Conservation (phyloP, 2,329 filamentous ascomycete species). For the Scedosporium apiospermum region DNA sequence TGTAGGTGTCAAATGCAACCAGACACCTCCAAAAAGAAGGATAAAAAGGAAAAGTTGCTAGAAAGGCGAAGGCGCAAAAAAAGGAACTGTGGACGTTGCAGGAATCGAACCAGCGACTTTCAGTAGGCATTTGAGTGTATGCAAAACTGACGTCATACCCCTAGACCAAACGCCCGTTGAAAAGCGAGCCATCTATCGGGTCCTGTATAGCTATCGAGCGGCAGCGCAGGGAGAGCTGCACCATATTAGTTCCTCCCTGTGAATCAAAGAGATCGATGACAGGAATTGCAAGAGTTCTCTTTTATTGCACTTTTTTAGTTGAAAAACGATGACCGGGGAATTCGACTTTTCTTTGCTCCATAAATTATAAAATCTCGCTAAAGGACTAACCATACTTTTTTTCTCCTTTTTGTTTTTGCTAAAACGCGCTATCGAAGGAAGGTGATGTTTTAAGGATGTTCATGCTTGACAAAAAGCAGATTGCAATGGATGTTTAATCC, state of each 20-base stretch:
- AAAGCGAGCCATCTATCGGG: not conserved
- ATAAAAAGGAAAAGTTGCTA: not conserved
- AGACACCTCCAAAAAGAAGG: not conserved
- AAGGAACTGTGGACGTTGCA: constrained; percentile 4
- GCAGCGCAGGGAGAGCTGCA: not conserved
- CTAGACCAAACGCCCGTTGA: constrained; percentile 8
- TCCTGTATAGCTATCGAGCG: not conserved
- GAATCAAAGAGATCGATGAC: not conserved
- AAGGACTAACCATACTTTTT: no score
- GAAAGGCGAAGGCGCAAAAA: not conserved
- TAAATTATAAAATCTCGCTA: no score
- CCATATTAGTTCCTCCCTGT: not conserved
- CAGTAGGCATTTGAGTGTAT: constrained; percentile 5
- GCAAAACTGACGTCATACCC: constrained; percentile 9
- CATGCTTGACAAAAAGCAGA: no score
- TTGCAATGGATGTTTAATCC: no score
- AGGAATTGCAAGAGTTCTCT: no score
- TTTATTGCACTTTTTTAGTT: no score
- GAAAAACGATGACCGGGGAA: no score
- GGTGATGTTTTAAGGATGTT: no score
- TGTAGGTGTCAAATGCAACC: not conserved
- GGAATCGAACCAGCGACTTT: constrained; percentile 8
- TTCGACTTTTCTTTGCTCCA: no score
- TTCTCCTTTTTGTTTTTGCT: no score
- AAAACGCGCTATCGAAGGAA: no score